Conservation (phyloP, 2,329 filamentous ascomycete species). For the Dactylellina parvicollis region DNA sequence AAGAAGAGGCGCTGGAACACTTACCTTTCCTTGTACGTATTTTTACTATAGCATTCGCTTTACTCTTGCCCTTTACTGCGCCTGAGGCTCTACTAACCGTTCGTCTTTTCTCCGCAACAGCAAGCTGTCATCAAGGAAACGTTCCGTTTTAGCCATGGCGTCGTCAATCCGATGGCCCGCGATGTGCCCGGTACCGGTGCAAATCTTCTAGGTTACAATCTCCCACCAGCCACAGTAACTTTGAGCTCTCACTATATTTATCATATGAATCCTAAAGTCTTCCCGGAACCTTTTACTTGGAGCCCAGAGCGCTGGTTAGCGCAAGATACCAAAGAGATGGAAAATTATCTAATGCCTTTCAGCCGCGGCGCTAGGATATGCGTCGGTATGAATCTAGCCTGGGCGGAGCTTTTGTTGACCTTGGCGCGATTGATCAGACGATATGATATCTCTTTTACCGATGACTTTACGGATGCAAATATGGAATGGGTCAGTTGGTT, state of each 20-base stretch:
- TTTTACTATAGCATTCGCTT: neutral
- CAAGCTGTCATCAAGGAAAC: conserved; percentile 44
- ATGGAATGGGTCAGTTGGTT: conserved; percentile 40
- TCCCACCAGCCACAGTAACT: conserved; percentile 34
- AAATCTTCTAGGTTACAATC: conserved; percentile 26
- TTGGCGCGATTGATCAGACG: conserved; percentile 37
- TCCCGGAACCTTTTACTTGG: conserved; percentile 36
- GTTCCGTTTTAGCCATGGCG: conserved; percentile 30
- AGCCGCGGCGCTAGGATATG: conserved; percentile 30
- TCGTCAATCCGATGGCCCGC: conserved; percentile 22
- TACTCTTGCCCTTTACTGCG: neutral
- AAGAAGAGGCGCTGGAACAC: conserved; percentile 28
- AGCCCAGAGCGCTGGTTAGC: conserved; percentile 37
- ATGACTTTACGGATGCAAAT: conserved; percentile 44
- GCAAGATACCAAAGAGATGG: conserved; percentile 21
- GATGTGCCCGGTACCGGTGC: conserved; percentile 29
- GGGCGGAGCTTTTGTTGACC: conserved; percentile 31
- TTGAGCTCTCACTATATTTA: conserved; percentile 44
- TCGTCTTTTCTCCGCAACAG: neutral
- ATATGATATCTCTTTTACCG: conserved; percentile 36
- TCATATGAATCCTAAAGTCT: conserved; percentile 34
- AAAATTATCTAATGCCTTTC: conserved; percentile 44
- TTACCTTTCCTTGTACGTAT: conserved; percentile 30
- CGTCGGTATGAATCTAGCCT: conserved; percentile 43
- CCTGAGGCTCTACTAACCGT: conserved; percentile 2